These are phyloP conservation scores for Clonostachys byssicola DNA, from an alignment of 2,329 filamentous ascomycete genomes.

Conservation along the genomic window DNA sequence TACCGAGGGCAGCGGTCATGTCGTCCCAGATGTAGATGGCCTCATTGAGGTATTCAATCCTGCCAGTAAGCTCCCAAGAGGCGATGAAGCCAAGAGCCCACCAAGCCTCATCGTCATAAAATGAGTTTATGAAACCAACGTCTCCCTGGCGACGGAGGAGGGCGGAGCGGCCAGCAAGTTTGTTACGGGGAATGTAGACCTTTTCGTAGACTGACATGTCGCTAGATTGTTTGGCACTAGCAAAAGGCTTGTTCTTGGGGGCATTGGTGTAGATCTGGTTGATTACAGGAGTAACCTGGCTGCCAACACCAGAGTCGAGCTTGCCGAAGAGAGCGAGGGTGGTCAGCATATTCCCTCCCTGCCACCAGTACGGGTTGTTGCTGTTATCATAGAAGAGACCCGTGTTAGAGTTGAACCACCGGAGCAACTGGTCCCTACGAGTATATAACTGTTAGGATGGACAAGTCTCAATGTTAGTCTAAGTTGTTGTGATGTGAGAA, in stretches of 20 bases:
- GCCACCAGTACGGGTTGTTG: neutral
- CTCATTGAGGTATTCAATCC: constrained; percentile 41
- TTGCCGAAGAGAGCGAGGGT: neutral
- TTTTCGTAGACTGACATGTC: neutral
- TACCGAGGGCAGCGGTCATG: constrained; percentile 40
- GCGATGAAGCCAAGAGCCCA: constrained; percentile 57
- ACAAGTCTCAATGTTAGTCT: neutral
- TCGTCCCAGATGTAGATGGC: constrained; percentile 51
- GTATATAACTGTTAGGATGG: neutral
- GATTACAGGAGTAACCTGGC: neutral
- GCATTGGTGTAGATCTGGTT: constrained; percentile 1
- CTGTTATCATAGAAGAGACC: neutral
- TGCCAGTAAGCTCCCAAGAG: constrained; percentile 43
- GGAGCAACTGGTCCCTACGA: neutral
- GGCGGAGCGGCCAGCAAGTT: neutral
- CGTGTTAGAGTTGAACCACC: neutral
- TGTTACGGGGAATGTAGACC: neutral
- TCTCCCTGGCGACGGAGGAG: neutral
- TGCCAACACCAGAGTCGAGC: neutral
- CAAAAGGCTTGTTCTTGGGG: neutral
- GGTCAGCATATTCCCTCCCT: neutral
- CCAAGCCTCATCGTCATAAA: constrained; percentile 55
- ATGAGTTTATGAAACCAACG: neutral
- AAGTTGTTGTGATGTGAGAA: neutral
- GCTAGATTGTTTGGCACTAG: neutral